A percentile compares a stretch with the other conserved stretches of the same genome.
phyloP scores from a whole-genome alignment of 768 basidiomycete genomes.

The Russula sp. region DNA sequence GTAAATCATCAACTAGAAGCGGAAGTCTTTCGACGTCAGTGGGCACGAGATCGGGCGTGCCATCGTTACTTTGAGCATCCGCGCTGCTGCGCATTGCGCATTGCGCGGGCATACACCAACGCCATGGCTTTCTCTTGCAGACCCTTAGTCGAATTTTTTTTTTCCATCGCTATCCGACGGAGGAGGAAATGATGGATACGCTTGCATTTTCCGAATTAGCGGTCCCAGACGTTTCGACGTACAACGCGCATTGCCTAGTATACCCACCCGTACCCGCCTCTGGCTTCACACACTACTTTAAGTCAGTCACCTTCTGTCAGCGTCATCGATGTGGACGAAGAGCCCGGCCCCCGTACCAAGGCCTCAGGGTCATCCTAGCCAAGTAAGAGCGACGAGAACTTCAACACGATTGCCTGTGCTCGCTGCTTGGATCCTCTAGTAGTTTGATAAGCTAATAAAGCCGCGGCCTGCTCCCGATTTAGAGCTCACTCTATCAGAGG shows the following conservation, averaged over 20 bases:
- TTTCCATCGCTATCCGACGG: conserved; percentile 26
- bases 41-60: conserved; percentile 19
- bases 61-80: conserved; percentile 21
- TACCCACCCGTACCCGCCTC: conserved; percentile 59
- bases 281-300: conserved; percentile 72
- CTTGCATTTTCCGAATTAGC: conserved; percentile 27
- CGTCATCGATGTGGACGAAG: conserved; percentile 50
- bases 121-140: conserved; percentile 26
- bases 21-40: conserved; percentile 23
- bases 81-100: too few relatives aligned
- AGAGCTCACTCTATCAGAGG: background rate
- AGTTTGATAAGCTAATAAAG: conserved; percentile 54
- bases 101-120: conserved; percentile 21
- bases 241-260: conserved; percentile 44
- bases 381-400: conserved; percentile 36
- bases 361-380: conserved; percentile 34
- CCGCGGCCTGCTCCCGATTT: conserved; percentile 35
- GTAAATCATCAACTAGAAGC: conserved; percentile 34
- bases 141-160: conserved; percentile 23
- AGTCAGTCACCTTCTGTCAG: conserved; percentile 41
- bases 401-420: conserved; percentile 61
- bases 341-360: conserved; percentile 28
- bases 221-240: conserved; percentile 10
- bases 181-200: conserved; percentile 28
- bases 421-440: conserved; percentile 63